phyloP scores from a whole-genome alignment of 192 early-diverging fungal genomes.

The Jimgerdemannia flammicorona region DNA sequence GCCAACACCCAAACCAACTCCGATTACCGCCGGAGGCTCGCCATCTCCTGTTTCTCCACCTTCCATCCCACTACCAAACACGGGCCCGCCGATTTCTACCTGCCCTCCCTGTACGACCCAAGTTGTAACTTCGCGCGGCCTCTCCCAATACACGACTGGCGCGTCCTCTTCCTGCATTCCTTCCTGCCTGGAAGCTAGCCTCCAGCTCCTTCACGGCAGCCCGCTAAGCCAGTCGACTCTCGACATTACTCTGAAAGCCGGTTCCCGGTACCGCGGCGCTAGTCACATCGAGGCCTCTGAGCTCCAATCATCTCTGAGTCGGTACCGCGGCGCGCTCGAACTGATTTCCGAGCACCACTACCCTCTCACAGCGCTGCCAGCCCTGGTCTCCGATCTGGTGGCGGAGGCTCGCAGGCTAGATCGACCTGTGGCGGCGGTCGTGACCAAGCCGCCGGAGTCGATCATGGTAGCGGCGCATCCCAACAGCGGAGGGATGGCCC shows the following conservation, averaged over 20 bases:
- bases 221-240: neutral
- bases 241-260: neutral
- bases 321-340: neutral
- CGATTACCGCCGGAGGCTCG: no score
- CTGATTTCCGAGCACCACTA: neutral
- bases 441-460: neutral
- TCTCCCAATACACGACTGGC: neutral
- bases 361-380: neutral
- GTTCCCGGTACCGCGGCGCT: neutral
- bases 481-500: neutral
- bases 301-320: neutral
- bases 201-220: neutral
- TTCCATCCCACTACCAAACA: no score
- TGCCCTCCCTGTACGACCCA: no score
- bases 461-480: neutral
- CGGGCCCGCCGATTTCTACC: no score
- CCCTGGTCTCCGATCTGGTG: neutral
- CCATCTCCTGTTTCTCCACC: no score
- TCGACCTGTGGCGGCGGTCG: neutral
- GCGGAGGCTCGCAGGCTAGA: neutral
- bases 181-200: neutral
- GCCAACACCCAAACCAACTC: no score
- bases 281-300: neutral
- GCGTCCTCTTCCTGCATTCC: neutral
- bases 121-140: no score